phyloP scores from a whole-genome alignment of 371 early-diverging fungal genomes.

The Paraphysoderma sedebokerense region DNA sequence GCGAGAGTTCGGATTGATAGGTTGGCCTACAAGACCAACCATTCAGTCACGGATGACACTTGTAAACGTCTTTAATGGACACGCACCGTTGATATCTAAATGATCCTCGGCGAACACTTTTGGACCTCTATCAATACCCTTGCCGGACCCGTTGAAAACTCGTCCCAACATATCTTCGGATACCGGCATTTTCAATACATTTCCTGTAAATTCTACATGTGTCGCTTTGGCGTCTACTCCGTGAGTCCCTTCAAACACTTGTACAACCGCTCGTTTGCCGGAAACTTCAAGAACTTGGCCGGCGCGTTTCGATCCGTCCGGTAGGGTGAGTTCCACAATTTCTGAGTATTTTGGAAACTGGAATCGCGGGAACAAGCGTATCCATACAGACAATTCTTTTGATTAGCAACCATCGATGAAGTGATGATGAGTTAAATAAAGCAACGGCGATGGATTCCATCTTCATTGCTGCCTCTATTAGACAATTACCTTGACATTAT shows the following conservation, averaged over 20 bases:
- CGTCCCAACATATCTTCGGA: conserved; percentile 99
- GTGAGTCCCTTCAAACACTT: conserved; percentile 99
- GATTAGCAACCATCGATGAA: no score
- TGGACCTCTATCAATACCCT: conserved; percentile 98
- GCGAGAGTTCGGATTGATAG: conserved; percentile 98
- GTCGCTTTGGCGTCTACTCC: conserved; percentile 98
- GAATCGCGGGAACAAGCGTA: no score
- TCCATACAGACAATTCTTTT: no score
- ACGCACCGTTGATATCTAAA: conserved; percentile 86
- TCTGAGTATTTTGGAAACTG: conserved; percentile 95
- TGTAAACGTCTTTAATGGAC: background rate
- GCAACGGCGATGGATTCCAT: background rate
- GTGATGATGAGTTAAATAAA: conserved; percentile 4
- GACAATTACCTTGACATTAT: conserved; percentile 81
- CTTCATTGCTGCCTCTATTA: background rate
- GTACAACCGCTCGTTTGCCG: conserved; percentile 97
- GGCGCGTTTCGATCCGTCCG: conserved; percentile 88
- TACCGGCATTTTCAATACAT: conserved; percentile 95
- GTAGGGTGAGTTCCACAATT: conserved; percentile 95
- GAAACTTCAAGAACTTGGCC: conserved; percentile 99
- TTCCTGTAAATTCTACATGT: conserved; percentile 94
- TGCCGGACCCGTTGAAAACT: conserved; percentile 99
- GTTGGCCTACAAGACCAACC: conserved; percentile 41
- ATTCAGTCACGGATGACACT: background rate
- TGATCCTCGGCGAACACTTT: conserved; percentile 98